A percentile compares a stretch with the other conserved stretches of the same genome.
Conservation (phyloP, 352 stramenopile genomes). For the Albugo candida region DNA sequence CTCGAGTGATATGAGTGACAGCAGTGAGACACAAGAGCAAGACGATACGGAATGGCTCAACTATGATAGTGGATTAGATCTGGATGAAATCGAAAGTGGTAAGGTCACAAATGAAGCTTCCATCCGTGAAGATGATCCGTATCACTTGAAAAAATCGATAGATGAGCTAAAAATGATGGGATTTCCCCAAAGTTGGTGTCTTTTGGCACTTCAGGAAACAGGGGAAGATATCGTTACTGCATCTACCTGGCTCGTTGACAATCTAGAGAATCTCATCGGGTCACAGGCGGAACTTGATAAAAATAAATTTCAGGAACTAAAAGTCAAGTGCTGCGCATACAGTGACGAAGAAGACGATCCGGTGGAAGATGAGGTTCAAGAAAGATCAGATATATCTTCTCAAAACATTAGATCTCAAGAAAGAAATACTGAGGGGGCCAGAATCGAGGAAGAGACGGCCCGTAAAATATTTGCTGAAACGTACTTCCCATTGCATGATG, state of each 20-base stretch:
- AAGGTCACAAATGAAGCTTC: not conserved
- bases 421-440: not conserved
- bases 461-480: conserved; percentile 72
- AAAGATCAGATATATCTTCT: conserved; percentile 2
- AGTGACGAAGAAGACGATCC: conserved; percentile 55
- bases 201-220: conserved; percentile 78
- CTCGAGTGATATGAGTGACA: not conserved
- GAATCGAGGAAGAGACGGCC: conserved; percentile 68
- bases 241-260: conserved; percentile 87
- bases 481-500: conserved; percentile 74
- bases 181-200: conserved; percentile 84
- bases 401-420: not conserved
- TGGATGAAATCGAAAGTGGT: no score
- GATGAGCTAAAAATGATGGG: conserved; percentile 86
- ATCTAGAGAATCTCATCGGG: conserved; percentile 80
- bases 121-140: conserved; percentile 5
- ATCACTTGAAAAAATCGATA: conserved; percentile 22
- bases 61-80: not conserved
- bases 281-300: conserved; percentile 60
- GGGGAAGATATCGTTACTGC: conserved; percentile 81
- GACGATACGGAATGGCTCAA: not conserved
- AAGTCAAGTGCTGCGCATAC: conserved; percentile 16
- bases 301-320: conserved; percentile 20
- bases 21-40: conserved; percentile 4
- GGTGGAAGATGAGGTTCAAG: conserved; percentile 7